phyloP scores from a whole-genome alignment of 306 rosid genomes.

The Mimosa pudica region DNA sequence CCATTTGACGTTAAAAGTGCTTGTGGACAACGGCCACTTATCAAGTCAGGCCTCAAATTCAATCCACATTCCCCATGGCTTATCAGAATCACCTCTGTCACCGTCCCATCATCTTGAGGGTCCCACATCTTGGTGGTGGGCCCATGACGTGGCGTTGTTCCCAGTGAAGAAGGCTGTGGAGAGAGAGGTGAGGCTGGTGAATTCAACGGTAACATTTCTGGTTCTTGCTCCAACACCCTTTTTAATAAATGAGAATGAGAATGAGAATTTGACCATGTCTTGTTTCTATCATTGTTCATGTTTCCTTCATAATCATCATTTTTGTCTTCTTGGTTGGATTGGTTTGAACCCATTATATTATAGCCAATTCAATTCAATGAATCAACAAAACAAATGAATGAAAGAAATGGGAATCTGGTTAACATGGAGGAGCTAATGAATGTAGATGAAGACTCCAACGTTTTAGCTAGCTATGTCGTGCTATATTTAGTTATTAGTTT shows the following conservation, averaged over 20 bases:
- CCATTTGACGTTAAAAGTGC: constrained; percentile 73
- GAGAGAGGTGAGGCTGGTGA: constrained; percentile 96
- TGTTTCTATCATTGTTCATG: constrained; percentile 38
- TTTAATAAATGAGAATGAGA: constrained; percentile 48
- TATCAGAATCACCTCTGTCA: constrained; percentile 76
- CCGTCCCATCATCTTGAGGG: constrained; percentile 74
- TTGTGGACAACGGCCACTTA: constrained; percentile 70
- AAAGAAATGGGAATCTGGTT: background rate
- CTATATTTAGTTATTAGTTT: background rate
- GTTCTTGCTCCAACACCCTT: constrained; percentile 92
- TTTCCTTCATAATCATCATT: constrained; percentile 47
- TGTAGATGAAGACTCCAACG: background rate
- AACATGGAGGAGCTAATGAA: background rate
- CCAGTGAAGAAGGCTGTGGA: constrained; percentile 88
- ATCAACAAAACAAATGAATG: constrained; percentile 22
- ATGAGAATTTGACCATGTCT: constrained; percentile 40
- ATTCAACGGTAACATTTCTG: constrained; percentile 92
- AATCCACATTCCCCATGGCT: constrained; percentile 89
- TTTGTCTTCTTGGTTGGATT: constrained; percentile 61
- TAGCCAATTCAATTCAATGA: background rate
- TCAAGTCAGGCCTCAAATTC: constrained; percentile 74
- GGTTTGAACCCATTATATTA: constrained; percentile 61
- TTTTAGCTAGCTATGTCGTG: background rate
- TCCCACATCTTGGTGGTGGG: constrained; percentile 98
- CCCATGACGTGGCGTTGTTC: constrained; percentile 90